Percentiles rank a stretch among this genome's conserved stretches.
These are phyloP conservation scores for Vitis hybrid DNA, from an alignment of 177 flowering plant genomes.

Conservation along the genomic window DNA sequence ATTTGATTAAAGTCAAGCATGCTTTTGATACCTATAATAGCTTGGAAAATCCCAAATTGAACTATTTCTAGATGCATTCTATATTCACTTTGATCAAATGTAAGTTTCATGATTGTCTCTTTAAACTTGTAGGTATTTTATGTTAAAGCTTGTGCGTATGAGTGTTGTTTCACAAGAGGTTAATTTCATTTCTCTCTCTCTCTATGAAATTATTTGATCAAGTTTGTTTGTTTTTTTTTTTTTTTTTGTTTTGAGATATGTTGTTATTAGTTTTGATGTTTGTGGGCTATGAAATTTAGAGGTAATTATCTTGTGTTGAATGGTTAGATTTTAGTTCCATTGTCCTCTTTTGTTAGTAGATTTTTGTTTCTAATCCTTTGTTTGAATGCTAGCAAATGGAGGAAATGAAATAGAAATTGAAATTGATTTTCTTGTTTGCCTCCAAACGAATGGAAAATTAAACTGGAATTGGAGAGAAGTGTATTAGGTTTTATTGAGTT, in stretches of 20 bases:
- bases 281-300: neutral
- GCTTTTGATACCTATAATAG: no score
- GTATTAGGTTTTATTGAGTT: neutral
- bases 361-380: neutral
- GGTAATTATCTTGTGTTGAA: neutral
- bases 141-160: neutral
- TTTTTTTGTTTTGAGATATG: neutral
- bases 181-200: conserved; percentile 4
- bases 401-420: neutral
- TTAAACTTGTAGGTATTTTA: no score
- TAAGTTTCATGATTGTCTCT: no score
- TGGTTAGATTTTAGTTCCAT: neutral
- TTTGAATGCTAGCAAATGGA: neutral
- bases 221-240: neutral
- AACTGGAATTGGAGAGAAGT: no score
- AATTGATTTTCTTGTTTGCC: neutral
- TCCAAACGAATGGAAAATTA: no score
- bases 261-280: neutral
- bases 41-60: no score
- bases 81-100: no score
- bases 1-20: no score
- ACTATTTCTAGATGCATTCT: no score
- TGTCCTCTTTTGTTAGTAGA: neutral
- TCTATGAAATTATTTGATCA: neutral
- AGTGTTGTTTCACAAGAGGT: conserved; percentile 16